phyloP scores from a whole-genome alignment of 2,329 filamentous ascomycete species.

The Diaporthe citriasiana region DNA sequence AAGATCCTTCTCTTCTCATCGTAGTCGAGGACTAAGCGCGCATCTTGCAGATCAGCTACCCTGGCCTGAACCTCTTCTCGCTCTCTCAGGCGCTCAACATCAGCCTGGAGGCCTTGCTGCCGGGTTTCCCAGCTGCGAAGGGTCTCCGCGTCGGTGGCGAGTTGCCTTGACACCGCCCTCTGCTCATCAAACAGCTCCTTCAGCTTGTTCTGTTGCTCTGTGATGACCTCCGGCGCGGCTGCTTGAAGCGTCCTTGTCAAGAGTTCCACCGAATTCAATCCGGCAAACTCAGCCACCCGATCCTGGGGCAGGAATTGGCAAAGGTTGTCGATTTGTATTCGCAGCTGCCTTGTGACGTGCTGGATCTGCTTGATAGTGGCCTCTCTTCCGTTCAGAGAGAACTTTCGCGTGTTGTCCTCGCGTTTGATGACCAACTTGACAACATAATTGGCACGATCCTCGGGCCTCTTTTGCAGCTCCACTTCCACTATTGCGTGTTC shows the following conservation, averaged over 20 bases:
- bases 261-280: conserved; percentile 83
- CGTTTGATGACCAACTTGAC: conserved; percentile 83
- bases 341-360: conserved; percentile 76
- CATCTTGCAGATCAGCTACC: conserved; percentile 74
- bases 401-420: conserved; percentile 86
- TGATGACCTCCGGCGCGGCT: conserved; percentile 85
- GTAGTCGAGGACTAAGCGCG: conserved; percentile 77
- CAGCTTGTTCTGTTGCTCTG: conserved; percentile 81
- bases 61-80: conserved; percentile 76
- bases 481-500: conserved; percentile 87
- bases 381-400: conserved; percentile 79
- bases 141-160: conserved; percentile 71
- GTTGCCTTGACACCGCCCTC: conserved; percentile 72
- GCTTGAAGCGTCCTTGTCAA: conserved; percentile 90
- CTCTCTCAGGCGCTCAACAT: conserved; percentile 87
- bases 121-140: conserved; percentile 78
- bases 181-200: conserved; percentile 79
- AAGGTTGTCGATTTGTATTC: conserved; percentile 96
- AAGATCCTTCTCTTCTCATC: conserved; percentile 64
- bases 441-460: conserved; percentile 75
- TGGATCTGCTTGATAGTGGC: conserved; percentile 75
- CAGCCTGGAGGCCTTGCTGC: conserved; percentile 80
- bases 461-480: conserved; percentile 79
- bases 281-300: conserved; percentile 93
- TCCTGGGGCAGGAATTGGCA: conserved; percentile 98